Evolutionary conservation across 2,329 filamentous ascomycete genomes (phyloP).

Genomic region (Paraphaeosphaeria minitans): DNA sequence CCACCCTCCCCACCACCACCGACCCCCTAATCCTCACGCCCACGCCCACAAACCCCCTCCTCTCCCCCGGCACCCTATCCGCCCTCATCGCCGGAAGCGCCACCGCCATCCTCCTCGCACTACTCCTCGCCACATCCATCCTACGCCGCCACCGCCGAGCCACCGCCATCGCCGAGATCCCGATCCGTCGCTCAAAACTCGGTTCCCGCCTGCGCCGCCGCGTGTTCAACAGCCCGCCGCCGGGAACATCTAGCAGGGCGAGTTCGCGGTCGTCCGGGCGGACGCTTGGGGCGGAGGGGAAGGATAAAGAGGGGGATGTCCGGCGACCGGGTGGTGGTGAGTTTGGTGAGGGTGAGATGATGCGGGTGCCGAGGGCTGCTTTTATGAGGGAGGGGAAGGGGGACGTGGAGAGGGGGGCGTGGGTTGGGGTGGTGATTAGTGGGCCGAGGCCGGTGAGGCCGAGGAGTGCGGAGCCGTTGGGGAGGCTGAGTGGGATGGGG

Average conservation of each 20-base stretch:
- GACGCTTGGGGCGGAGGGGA: slow-evolving; percentile 12
- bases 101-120: slow-evolving; percentile 14
- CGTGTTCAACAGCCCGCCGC: slow-evolving; percentile 19
- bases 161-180: slow-evolving; percentile 25
- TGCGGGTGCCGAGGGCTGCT: slow-evolving; percentile 27
- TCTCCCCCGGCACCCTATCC: slow-evolving; percentile 21
- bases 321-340: slow-evolving; percentile 19
- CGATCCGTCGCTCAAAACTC: slow-evolving; percentile 28
- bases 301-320: slow-evolving; percentile 19
- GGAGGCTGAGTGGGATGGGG: slow-evolving; percentile 34
- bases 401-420: slow-evolving; percentile 12
- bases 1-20: slow-evolving; percentile 6
- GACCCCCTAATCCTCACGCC: slow-evolving; percentile 3
- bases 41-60: neutral
- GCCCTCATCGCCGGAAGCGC: slow-evolving; percentile 20
- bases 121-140: slow-evolving; percentile 12
- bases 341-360: slow-evolving; percentile 17
- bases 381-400: slow-evolving; percentile 20
- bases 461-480: slow-evolving; percentile 30
- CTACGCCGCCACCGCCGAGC: slow-evolving; percentile 17
- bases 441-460: slow-evolving; percentile 26
- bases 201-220: slow-evolving; percentile 22
- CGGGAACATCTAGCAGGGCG: neutral
- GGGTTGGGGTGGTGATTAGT: slow-evolving; percentile 18
- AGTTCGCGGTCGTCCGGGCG: slow-evolving; percentile 8